Evolutionary conservation across 169 alveolate genomes (phyloP).

Genomic region (Plasmodium cynomolgi): DNA sequence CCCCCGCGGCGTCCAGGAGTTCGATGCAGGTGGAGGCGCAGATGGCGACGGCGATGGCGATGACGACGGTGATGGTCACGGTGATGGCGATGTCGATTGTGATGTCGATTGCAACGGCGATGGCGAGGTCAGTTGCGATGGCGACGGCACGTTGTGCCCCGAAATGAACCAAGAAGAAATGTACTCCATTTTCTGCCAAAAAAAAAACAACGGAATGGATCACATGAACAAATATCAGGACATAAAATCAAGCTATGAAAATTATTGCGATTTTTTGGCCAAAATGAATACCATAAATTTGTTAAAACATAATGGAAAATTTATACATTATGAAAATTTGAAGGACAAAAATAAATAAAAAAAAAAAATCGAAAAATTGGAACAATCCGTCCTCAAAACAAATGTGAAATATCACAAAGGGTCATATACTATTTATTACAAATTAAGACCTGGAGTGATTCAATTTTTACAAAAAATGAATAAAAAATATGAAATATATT

Average conservation of each 20-base stretch:
- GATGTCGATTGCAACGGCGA: background rate
- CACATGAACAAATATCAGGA: slow-evolving; percentile 35
- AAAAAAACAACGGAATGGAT: slow-evolving; percentile 2
- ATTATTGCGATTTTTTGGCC: slow-evolving; percentile 73
- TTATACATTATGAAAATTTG: slow-evolving; percentile 75
- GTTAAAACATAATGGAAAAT: slow-evolving; percentile 71
- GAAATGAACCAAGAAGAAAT: slow-evolving; percentile 45
- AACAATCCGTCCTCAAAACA: slow-evolving; percentile 74
- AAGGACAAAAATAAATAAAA: slow-evolving; percentile 23
- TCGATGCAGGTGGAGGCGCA: background rate
- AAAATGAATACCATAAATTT: slow-evolving; percentile 46
- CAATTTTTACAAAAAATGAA: slow-evolving; percentile 79
- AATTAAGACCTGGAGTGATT: slow-evolving; percentile 89
- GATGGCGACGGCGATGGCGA: background rate
- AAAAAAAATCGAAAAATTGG: slow-evolving; percentile 70
- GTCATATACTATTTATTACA: slow-evolving; percentile 76
- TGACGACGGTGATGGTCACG: background rate
- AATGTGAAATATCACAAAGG: slow-evolving; percentile 77
- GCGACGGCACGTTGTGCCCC: background rate
- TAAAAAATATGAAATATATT: slow-evolving; percentile 80
- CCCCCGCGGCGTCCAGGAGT: no score
- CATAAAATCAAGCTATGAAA: slow-evolving; percentile 72
- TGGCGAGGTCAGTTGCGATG: background rate
- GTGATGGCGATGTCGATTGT: background rate
- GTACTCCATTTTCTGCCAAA: slow-evolving; percentile 6